A percentile compares a stretch with the other conserved stretches of the same genome.
These are phyloP conservation scores for Pestalotiopsis sp. DNA, from an alignment of 2,329 filamentous ascomycete species.

Conservation along the genomic window DNA sequence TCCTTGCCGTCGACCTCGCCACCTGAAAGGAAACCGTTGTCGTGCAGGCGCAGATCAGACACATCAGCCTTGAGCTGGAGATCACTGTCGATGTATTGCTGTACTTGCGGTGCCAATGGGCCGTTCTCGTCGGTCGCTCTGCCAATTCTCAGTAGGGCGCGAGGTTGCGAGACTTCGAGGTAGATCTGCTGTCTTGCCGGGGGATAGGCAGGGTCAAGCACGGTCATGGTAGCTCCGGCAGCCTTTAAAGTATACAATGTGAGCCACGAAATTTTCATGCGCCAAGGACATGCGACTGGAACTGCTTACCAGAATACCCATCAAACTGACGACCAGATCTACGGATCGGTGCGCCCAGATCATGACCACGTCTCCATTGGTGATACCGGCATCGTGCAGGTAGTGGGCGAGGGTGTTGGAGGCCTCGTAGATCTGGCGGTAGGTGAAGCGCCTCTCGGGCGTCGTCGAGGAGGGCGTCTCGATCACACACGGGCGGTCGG, in stretches of 20 bases:
- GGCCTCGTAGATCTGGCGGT: slow-evolving; percentile 83
- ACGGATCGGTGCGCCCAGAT: slow-evolving; percentile 85
- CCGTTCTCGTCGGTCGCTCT: slow-evolving; percentile 72
- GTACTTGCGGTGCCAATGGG: slow-evolving; percentile 52
- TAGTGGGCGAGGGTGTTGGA: slow-evolving; percentile 82
- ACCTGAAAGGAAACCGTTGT: slow-evolving; percentile 74
- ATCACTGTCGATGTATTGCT: slow-evolving; percentile 71
- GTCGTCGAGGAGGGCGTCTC: slow-evolving; percentile 50
- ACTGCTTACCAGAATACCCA: slow-evolving; percentile 65
- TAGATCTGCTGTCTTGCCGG: slow-evolving; percentile 81
- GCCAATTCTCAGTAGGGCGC: slow-evolving; percentile 73
- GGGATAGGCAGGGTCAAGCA: slow-evolving; percentile 83
- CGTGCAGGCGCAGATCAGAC: slow-evolving; percentile 71
- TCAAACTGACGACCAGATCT: slow-evolving; percentile 67
- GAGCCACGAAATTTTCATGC: slow-evolving; percentile 44
- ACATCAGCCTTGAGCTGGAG: slow-evolving; percentile 74
- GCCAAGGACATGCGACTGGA: background rate
- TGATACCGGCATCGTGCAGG: slow-evolving; percentile 72
- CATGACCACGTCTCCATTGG: slow-evolving; percentile 88
- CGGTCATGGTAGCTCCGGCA: slow-evolving; percentile 64
- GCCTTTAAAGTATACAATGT: slow-evolving; percentile 15
- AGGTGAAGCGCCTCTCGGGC: slow-evolving; percentile 73
- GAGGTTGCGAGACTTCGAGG: slow-evolving; percentile 77
- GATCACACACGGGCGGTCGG: slow-evolving; percentile 57
- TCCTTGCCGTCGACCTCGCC: slow-evolving; percentile 69